A percentile compares a stretch with the other conserved stretches of the same genome.
These are phyloP conservation scores for Epicoccum nigrum DNA, from an alignment of 2,329 filamentous ascomycete genomes.

Conservation along the genomic window DNA sequence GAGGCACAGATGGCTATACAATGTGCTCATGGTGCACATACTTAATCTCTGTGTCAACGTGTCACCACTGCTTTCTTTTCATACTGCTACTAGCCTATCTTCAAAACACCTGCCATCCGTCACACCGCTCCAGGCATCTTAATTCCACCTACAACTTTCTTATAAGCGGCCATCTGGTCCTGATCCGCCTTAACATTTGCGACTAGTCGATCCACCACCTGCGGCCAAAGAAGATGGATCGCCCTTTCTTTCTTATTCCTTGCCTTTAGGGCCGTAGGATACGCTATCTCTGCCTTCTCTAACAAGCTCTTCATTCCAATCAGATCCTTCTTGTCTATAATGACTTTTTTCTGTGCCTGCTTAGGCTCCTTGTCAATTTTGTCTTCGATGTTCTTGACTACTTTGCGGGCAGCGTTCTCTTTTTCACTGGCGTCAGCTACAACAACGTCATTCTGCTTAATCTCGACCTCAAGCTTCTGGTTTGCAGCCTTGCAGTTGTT, in stretches of 20 bases:
- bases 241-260: neutral
- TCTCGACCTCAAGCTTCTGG: neutral
- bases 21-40: no score
- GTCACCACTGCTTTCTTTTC: no score
- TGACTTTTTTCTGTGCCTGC: neutral
- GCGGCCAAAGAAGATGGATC: neutral
- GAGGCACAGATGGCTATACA: no score
- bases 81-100: no score
- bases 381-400: neutral
- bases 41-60: no score
- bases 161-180: no score
- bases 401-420: neutral
- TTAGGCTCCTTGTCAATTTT: neutral
- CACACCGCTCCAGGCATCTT: no score
- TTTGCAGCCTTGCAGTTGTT: neutral
- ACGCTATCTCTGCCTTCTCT: neutral
- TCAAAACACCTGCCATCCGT: no score
- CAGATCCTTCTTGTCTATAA: neutral
- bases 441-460: neutral
- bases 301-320: neutral
- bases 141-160: no score
- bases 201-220: neutral
- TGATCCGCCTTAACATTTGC: neutral
- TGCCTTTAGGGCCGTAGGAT: neutral
- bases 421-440: neutral